These are phyloP conservation scores for Aspergillus carlsbadensis DNA, from an alignment of 495 filamentous ascomycete species.

Conservation along the genomic window DNA sequence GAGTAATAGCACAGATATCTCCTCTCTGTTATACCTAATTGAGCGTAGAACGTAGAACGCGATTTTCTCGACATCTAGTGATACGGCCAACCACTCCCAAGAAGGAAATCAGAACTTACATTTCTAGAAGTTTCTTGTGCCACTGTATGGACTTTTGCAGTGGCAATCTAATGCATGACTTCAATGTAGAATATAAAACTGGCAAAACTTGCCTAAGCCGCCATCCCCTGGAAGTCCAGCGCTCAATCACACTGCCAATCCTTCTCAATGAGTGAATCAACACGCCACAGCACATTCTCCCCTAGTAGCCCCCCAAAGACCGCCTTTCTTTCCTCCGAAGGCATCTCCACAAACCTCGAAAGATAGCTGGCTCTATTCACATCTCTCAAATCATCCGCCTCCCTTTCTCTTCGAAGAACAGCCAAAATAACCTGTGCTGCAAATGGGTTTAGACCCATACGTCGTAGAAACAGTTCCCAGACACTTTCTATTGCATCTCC, in stretches of 20 bases:
- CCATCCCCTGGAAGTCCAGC: slow-evolving; percentile 15
- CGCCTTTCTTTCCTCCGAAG: slow-evolving; percentile 26
- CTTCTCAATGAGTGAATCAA: slow-evolving; percentile 40
- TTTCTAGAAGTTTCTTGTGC: too few relatives aligned
- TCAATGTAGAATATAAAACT: neutral
- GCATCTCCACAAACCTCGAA: slow-evolving; percentile 25
- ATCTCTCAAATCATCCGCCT: neutral
- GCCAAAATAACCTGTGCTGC: slow-evolving; percentile 70
- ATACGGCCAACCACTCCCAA: too few relatives aligned
- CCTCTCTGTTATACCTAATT: slow-evolving; percentile 26
- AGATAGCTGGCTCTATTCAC: neutral
- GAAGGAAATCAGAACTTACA: too few relatives aligned
- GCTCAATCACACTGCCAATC: slow-evolving; percentile 29
- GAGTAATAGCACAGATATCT: slow-evolving; percentile 40
- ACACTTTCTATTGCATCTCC: slow-evolving; percentile 47
- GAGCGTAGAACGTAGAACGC: too few relatives aligned
- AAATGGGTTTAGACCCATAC: slow-evolving; percentile 75
- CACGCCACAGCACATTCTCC: slow-evolving; percentile 50
- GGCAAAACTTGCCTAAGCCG: neutral
- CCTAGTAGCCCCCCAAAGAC: slow-evolving; percentile 51
- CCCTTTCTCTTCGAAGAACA: neutral
- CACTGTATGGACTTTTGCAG: too few relatives aligned
- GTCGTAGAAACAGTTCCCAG: slow-evolving; percentile 73
- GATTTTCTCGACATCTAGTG: too few relatives aligned
- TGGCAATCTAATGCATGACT: too few relatives aligned